Conservation (phyloP, 768 basidiomycete genomes). For the Suillus bovinus region DNA sequence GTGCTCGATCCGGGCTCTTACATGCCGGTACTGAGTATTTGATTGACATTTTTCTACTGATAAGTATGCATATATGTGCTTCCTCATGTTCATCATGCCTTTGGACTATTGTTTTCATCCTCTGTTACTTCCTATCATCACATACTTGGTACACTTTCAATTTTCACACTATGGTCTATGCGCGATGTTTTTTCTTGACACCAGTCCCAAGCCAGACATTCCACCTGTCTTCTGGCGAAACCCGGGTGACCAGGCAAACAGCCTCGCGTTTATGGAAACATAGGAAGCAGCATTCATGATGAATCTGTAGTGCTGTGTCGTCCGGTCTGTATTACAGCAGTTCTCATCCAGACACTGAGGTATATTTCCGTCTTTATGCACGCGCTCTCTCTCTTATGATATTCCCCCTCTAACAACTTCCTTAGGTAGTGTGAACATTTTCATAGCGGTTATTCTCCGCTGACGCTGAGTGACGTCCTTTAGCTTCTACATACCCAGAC, state of each 20-base stretch:
- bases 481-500: not conserved
- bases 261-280: no score
- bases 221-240: not conserved
- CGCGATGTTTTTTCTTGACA: not conserved
- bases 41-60: not conserved
- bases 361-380: not conserved
- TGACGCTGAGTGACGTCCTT: not conserved
- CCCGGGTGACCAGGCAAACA: not conserved
- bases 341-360: not conserved
- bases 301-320: not conserved
- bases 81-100: not conserved
- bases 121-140: not conserved
- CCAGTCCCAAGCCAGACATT: not conserved
- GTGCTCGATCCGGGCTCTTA: not conserved
- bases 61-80: not conserved
- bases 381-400: not conserved
- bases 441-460: not conserved
- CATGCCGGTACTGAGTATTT: not conserved
- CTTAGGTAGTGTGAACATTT: not conserved
- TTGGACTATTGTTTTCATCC: not conserved
- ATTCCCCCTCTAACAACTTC: not conserved
- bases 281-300: not conserved
- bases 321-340: not conserved
- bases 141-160: not conserved
- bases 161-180: not conserved